These are phyloP conservation scores for Rhizopus delemar DNA, from an alignment of 371 early-diverging fungal genomes.

Conservation along the genomic window DNA sequence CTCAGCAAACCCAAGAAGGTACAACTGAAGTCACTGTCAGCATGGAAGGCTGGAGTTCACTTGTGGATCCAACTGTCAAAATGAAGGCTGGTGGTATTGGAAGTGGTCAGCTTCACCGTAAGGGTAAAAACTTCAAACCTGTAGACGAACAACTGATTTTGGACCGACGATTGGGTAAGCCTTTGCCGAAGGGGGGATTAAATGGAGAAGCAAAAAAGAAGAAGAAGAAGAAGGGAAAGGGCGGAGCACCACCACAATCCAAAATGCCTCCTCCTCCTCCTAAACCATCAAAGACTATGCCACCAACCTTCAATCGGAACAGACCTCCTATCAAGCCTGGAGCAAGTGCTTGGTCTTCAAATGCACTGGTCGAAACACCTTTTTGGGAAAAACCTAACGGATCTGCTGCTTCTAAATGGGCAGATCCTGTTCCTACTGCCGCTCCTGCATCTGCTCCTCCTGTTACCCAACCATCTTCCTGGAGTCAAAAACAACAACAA, in stretches of 20 bases:
- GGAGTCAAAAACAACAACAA: conserved; percentile 3
- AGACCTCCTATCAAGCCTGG: conserved; percentile 10
- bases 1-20: conserved; percentile 11
- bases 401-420: conserved; percentile 24
- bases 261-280: conserved; percentile 3
- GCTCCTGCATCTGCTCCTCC: conserved; percentile 24
- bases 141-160: conserved; percentile 46
- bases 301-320: conserved; percentile 10
- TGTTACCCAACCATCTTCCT: background rate
- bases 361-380: conserved; percentile 30
- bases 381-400: conserved; percentile 38
- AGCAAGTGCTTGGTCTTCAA: conserved; percentile 29
- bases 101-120: conserved; percentile 48
- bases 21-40: conserved; percentile 31
- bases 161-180: conserved; percentile 40
- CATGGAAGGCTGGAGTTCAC: conserved; percentile 38
- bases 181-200: conserved; percentile 23
- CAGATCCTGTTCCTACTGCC: conserved; percentile 12
- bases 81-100: conserved; percentile 42
- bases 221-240: conserved; percentile 3
- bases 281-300: conserved; percentile 4
- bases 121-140: conserved; percentile 48
- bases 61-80: conserved; percentile 46
- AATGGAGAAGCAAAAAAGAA: conserved; percentile 27
- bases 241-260: conserved; percentile 11